These are phyloP conservation scores for Diospyros lotus DNA, from an alignment of 148 eudicot genomes.

Conservation along the genomic window DNA sequence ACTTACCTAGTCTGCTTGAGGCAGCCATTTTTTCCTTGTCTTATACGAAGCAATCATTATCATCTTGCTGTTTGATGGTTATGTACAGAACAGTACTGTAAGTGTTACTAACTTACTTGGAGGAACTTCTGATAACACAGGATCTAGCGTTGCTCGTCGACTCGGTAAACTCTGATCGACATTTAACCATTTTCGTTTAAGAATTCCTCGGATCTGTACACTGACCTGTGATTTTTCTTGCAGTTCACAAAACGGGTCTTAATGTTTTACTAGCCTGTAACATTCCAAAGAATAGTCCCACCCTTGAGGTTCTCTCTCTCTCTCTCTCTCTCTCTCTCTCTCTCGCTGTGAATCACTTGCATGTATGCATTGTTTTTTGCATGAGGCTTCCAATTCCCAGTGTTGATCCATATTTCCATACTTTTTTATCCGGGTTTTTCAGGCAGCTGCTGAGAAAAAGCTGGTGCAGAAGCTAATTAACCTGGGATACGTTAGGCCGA, in stretches of 20 bases:
- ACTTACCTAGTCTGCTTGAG: no score
- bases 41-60: no score
- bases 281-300: conserved; percentile 68
- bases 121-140: conserved; percentile 81
- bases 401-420: no score
- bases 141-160: conserved; percentile 81
- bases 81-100: conserved; percentile 57
- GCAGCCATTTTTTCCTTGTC: neutral
- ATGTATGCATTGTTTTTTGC: neutral
- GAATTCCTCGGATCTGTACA: conserved; percentile 4
- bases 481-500: conserved; percentile 62
- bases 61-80: conserved; percentile 9
- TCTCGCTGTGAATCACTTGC: neutral
- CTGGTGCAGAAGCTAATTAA: conserved; percentile 68
- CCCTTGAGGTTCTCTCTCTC: conserved; percentile 57
- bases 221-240: conserved; percentile 12
- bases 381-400: no score
- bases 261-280: conserved; percentile 73
- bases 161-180: conserved; percentile 39
- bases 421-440: neutral
- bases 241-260: conserved; percentile 81
- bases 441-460: conserved; percentile 76
- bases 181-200: neutral
- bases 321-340: neutral
- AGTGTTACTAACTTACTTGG: conserved; percentile 70